A percentile compares a stretch with the other conserved stretches of the same genome.
Evolutionary conservation across 2,329 filamentous ascomycete species (phyloP).

Genomic region (Pyricularia sp.): DNA sequence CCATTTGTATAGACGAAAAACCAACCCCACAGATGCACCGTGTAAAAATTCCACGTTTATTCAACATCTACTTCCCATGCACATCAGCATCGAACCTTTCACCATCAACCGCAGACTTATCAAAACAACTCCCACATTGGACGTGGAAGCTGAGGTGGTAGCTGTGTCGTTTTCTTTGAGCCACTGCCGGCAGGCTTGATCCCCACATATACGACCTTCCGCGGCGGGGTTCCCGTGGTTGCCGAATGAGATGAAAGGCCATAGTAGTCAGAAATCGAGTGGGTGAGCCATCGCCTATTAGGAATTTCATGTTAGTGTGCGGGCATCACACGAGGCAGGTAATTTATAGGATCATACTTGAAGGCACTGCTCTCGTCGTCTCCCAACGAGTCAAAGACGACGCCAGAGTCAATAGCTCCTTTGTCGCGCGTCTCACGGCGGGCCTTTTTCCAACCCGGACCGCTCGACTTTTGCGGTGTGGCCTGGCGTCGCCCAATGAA

Average conservation of each 20-base stretch:
- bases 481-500: conserved; percentile 69
- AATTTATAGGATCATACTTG: conserved; percentile 47
- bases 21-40: background rate
- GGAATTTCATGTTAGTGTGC: conserved; percentile 8
- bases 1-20: background rate
- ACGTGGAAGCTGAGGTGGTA: conserved; percentile 37
- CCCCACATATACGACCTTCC: conserved; percentile 76
- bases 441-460: conserved; percentile 40
- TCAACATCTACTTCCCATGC: background rate
- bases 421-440: conserved; percentile 46
- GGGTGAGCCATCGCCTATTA: conserved; percentile 76
- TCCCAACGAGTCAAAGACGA: conserved; percentile 74
- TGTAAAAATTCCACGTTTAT: background rate
- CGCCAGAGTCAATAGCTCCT: conserved; percentile 43
- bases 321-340: background rate
- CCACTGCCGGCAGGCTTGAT: conserved; percentile 38
- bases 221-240: conserved; percentile 58
- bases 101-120: background rate
- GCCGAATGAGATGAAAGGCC: conserved; percentile 78
- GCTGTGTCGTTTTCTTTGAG: conserved; percentile 12
- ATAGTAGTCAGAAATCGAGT: conserved; percentile 88
- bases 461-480: conserved; percentile 14
- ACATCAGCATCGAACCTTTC: background rate
- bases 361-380: conserved; percentile 72
- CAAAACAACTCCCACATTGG: conserved; percentile 51